Evolutionary conservation across 495 filamentous ascomycete species (phyloP), one percentile per base, ranked within the genome.

Genomic region (Lophiostoma macrostomum): DNA sequence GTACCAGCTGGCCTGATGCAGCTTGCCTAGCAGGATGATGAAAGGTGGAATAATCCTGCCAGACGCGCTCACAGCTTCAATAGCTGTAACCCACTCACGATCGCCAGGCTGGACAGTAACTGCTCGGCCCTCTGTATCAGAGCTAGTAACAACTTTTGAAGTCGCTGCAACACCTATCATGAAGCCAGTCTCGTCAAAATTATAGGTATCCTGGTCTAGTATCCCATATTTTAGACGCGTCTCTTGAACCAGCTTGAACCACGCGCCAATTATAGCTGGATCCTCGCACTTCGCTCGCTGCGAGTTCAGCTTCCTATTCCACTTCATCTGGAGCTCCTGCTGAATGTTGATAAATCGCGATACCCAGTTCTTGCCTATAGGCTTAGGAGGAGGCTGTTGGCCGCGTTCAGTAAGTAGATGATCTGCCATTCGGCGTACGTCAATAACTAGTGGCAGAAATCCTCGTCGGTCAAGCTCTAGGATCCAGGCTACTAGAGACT

Each of bases 261-360:
- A 57, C 6, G 13, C 5, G 5, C 31, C 32, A 19, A 57, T 55
- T 11, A 20, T 53, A 11, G 14, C 28, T 30, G 16, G 43, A 40
- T 57, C 36, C 46, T 51, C 11, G 22, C 16, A 50, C 23, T 22
- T 24, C 8, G 46, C 31, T 12, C 14, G 49, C 50, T 60, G 31
- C 2, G 42, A 47, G 31, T 60, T 29, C 6, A 55, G 18, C 23
- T 47, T 45, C 8, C 51, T 37, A 36, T 53, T 37, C 40, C 23
- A 55, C 40, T 55, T 55, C 30, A 22, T 46, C 51, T 47, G 18
- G 14, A 47, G 51, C 41, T 55, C 51, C 47, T 18, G 12, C 40
- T 55, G 29, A 27, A 4, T 19, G 30, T 55, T 55, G 19, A 55
- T 16, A 55, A 55, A 55, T 19, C 51, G 41, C 3, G 19, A 28